Conservation (phyloP, 768 basidiomycete genomes). For the Crassisporium funariophilum region DNA sequence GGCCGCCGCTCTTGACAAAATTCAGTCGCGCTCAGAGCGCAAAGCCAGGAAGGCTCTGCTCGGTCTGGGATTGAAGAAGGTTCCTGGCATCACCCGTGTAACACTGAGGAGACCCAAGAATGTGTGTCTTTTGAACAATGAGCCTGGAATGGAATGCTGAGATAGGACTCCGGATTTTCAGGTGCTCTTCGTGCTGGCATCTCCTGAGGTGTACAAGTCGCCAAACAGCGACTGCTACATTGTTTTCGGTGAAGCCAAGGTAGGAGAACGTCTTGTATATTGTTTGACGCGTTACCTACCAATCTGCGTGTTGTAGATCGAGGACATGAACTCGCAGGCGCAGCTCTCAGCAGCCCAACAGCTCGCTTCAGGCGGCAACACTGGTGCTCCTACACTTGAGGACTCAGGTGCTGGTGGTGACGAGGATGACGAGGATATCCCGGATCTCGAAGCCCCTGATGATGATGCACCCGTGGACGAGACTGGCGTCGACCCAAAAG, state of each 20-base stretch:
- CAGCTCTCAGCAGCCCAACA: constrained; percentile 81
- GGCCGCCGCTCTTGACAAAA: constrained; percentile 85
- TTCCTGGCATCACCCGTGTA: constrained; percentile 92
- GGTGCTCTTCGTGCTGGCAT: constrained; percentile 90
- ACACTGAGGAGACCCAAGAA: constrained; percentile 95
- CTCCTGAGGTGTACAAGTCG: constrained; percentile 98
- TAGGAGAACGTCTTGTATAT: constrained; percentile 26
- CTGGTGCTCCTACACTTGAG: constrained; percentile 49
- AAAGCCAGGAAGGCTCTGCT: constrained; percentile 95
- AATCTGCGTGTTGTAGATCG: constrained; percentile 51
- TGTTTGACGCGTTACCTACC: not conserved
- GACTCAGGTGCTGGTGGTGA: constrained; percentile 55
- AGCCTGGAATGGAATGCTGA: constrained; percentile 1
- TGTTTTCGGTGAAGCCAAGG: constrained; percentile 98
- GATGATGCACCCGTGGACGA: constrained; percentile 85
- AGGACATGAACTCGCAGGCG: constrained; percentile 84
- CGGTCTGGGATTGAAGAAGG: constrained; percentile 88
- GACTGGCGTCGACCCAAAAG: constrained; percentile 88
- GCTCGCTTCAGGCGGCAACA: constrained; percentile 56
- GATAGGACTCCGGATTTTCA: constrained; percentile 27
- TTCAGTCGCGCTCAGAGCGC: constrained; percentile 92
- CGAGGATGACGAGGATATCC: constrained; percentile 82
- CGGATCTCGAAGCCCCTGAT: constrained; percentile 80
- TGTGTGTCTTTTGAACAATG: constrained; percentile 45
- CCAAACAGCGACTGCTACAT: constrained; percentile 98